Evolutionary conservation across 768 basidiomycete species (phyloP).

Genomic region (Cystoderma amianthinum): DNA sequence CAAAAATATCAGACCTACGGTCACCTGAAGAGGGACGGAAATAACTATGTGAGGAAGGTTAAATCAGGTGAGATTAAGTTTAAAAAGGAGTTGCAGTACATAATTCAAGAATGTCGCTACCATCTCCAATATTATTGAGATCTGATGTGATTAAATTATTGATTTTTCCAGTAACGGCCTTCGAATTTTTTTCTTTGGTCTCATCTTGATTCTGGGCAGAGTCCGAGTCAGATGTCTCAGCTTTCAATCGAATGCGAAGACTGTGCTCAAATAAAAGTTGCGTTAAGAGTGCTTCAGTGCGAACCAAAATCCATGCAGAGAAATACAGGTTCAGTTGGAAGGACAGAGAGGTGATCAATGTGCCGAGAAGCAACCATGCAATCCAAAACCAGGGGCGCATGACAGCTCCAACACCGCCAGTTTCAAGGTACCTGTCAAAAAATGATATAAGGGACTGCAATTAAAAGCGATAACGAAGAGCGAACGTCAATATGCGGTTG

Average conservation of each 20-base stretch:
- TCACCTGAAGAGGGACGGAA: conserved; percentile 32
- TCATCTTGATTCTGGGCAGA: background rate
- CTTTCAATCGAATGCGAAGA: conserved; percentile 54
- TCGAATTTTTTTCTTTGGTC: conserved; percentile 1
- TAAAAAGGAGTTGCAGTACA: background rate
- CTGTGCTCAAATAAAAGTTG: conserved; percentile 34
- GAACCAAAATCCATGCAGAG: conserved; percentile 40
- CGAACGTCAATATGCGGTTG: conserved; percentile 31
- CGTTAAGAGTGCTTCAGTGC: conserved; percentile 35
- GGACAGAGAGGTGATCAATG: conserved; percentile 8
- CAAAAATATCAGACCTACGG: conserved; percentile 26
- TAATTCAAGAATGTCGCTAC: conserved; percentile 23
- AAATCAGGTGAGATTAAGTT: background rate
- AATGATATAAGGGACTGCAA: conserved; percentile 4
- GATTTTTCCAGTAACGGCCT: conserved; percentile 64
- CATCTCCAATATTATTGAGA: conserved; percentile 27
- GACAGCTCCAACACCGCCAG: conserved; percentile 6
- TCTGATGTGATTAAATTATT: conserved; percentile 76
- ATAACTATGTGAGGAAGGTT: conserved; percentile 12
- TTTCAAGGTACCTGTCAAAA: conserved; percentile 14
- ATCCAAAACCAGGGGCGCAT: conserved; percentile 12
- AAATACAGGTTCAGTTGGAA: conserved; percentile 26
- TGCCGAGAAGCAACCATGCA: conserved; percentile 5
- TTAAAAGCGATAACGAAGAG: conserved; percentile 33
- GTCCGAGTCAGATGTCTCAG: conserved; percentile 14